Evolutionary conservation across 148 eudicot genomes (phyloP).

Genomic region (Salicornia ramosissima): DNA sequence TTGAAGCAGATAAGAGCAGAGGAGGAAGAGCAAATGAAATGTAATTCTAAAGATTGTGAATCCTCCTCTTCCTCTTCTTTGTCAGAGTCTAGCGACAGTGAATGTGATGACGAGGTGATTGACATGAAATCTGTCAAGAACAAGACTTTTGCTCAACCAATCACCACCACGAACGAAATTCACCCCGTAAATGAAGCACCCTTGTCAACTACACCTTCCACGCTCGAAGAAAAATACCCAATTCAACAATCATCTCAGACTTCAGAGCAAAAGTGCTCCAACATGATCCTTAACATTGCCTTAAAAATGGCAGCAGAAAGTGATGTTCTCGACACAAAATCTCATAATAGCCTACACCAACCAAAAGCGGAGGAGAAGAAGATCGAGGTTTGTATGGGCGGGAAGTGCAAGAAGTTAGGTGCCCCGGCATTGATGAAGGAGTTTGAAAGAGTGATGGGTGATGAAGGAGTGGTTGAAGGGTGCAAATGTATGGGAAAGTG

Average conservation of each 20-base stretch:
- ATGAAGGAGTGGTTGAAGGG: conserved; percentile 49
- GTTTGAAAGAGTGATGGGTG: conserved; percentile 50
- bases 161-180: conserved; percentile 2
- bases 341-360: neutral
- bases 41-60: conserved; percentile 27
- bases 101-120: conserved; percentile 50
- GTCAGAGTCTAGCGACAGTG: conserved; percentile 76
- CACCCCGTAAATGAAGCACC: neutral
- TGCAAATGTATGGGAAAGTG: conserved; percentile 98
- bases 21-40: conserved; percentile 40
- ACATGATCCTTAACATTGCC: conserved; percentile 30
- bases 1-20: conserved; percentile 38
- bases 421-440: conserved; percentile 48
- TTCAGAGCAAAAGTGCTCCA: conserved; percentile 15
- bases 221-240: neutral
- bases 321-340: conserved; percentile 4
- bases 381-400: conserved; percentile 92
- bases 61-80: conserved; percentile 64
- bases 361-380: conserved; percentile 21
- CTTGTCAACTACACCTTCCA: neutral
- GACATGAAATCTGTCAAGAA: conserved; percentile 40
- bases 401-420: conserved; percentile 82
- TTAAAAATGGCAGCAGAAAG: conserved; percentile 14
- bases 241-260: neutral
- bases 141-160: conserved; percentile 11